Evolutionary conservation across 495 filamentous ascomycete genomes (phyloP).

Genomic region (Sordaria brevicollis): DNA sequence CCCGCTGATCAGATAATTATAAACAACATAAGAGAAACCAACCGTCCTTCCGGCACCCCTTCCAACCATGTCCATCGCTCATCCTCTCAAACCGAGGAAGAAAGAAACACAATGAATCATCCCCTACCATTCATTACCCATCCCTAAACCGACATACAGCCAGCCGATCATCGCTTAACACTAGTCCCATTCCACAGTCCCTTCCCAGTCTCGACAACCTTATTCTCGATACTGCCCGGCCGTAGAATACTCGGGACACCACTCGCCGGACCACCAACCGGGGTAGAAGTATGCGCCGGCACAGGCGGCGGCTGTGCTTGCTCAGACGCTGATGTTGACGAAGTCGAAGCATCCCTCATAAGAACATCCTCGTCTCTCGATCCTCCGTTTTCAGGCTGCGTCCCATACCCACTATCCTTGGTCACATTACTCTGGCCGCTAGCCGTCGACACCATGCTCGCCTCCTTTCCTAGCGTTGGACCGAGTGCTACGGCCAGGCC

Average conservation of each 20-base stretch:
- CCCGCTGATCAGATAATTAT: no score
- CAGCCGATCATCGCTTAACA: slow-evolving; percentile 12
- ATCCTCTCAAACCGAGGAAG: no score
- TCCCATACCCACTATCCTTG: slow-evolving; percentile 34
- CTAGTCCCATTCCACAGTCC: slow-evolving; percentile 20
- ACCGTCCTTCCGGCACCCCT: no score
- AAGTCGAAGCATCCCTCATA: slow-evolving; percentile 26
- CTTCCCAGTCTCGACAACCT: slow-evolving; percentile 23
- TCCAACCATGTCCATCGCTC: no score
- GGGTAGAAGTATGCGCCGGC: slow-evolving; percentile 6
- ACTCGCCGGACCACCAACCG: not conserved
- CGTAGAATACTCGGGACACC: slow-evolving; percentile 19
- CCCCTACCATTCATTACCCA: no score
- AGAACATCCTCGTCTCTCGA: slow-evolving; percentile 19
- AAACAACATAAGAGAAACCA: no score
- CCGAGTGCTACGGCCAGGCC: not conserved
- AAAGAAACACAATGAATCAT: no score
- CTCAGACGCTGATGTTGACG: slow-evolving; percentile 1
- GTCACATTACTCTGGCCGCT: slow-evolving; percentile 6
- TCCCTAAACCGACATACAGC: no score
- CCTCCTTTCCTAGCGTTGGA: slow-evolving; percentile 17
- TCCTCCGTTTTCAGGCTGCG: slow-evolving; percentile 8
- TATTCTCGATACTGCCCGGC: slow-evolving; percentile 21
- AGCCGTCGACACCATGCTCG: slow-evolving; percentile 19
- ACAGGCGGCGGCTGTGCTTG: not conserved